These are phyloP conservation scores for Macaranga tanarius DNA, from an alignment of 441 rosid genomes.

Conservation along the genomic window DNA sequence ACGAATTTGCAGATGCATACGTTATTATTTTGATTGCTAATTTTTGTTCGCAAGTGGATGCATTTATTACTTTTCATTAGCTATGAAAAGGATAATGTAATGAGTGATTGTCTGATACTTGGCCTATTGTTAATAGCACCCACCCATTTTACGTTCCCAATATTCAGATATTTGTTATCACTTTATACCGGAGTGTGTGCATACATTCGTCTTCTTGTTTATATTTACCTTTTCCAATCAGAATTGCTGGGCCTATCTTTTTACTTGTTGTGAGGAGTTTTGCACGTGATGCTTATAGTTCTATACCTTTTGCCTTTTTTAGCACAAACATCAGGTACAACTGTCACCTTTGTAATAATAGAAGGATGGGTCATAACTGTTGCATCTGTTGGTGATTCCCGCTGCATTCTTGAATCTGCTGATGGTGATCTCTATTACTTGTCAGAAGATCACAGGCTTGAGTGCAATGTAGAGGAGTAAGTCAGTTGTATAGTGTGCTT, in stretches of 20 bases:
- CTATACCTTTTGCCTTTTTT: slow-evolving; percentile 27
- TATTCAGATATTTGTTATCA: background rate
- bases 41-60: background rate
- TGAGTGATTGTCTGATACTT: background rate
- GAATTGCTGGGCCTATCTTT: background rate
- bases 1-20: background rate
- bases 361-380: slow-evolving; percentile 94
- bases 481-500: slow-evolving; percentile 30
- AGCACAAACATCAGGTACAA: slow-evolving; percentile 94
- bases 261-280: background rate
- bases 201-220: background rate
- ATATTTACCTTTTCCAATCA: background rate
- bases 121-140: background rate
- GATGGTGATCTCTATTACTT: slow-evolving; percentile 83
- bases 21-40: background rate
- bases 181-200: background rate
- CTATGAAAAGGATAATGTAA: background rate
- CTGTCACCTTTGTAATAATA: slow-evolving; percentile 86
- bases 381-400: slow-evolving; percentile 99
- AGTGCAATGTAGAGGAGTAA: slow-evolving; percentile 90
- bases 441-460: slow-evolving; percentile 97
- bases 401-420: slow-evolving; percentile 93
- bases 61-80: background rate
- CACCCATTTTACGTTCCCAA: background rate
- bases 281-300: background rate